Conservation (phyloP, 2,329 filamentous ascomycete genomes). For the Colletotrichum trifolii region DNA sequence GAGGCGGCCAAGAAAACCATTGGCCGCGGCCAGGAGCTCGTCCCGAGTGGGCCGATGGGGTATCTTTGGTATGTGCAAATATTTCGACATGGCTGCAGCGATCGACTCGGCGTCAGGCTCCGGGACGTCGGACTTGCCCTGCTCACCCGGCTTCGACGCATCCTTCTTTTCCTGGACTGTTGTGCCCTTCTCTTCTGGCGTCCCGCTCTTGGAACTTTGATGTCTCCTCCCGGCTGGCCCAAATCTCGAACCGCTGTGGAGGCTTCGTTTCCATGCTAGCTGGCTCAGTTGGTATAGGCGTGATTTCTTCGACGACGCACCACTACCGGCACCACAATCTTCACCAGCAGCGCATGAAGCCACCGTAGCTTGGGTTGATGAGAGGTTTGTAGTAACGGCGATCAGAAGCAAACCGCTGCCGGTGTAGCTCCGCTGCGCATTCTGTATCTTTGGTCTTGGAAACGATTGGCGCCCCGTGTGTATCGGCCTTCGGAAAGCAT, state of each 20-base stretch:
- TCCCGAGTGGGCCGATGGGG: slow-evolving; percentile 93
- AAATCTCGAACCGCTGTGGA: slow-evolving; percentile 43
- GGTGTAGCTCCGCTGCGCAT: slow-evolving; percentile 62
- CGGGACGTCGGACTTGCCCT: slow-evolving; percentile 36
- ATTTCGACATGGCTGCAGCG: slow-evolving; percentile 66
- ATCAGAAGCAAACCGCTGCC: slow-evolving; percentile 66
- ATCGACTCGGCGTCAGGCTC: slow-evolving; percentile 54
- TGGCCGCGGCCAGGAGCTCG: slow-evolving; percentile 90
- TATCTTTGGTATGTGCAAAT: slow-evolving; percentile 72
- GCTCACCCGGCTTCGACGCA: slow-evolving; percentile 30
- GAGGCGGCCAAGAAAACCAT: slow-evolving; percentile 89
- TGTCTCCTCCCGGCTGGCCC: slow-evolving; percentile 43
- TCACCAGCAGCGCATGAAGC: slow-evolving; percentile 52
- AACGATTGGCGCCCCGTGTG: slow-evolving; percentile 24
- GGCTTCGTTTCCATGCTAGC: slow-evolving; percentile 49
- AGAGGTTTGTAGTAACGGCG: slow-evolving; percentile 53
- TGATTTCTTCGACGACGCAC: slow-evolving; percentile 42
- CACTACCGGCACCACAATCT: slow-evolving; percentile 47
- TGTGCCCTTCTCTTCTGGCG: slow-evolving; percentile 36
- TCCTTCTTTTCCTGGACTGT: slow-evolving; percentile 20
- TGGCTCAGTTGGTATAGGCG: slow-evolving; percentile 49
- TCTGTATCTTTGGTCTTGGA: slow-evolving; percentile 40
- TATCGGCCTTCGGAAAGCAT: slow-evolving; percentile 23
- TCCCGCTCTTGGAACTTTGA: slow-evolving; percentile 44
- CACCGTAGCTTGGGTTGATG: slow-evolving; percentile 51